Evolutionary conservation across 2,329 filamentous ascomycete genomes (phyloP).

Genomic region (Apiospora rasikravindrae): DNA sequence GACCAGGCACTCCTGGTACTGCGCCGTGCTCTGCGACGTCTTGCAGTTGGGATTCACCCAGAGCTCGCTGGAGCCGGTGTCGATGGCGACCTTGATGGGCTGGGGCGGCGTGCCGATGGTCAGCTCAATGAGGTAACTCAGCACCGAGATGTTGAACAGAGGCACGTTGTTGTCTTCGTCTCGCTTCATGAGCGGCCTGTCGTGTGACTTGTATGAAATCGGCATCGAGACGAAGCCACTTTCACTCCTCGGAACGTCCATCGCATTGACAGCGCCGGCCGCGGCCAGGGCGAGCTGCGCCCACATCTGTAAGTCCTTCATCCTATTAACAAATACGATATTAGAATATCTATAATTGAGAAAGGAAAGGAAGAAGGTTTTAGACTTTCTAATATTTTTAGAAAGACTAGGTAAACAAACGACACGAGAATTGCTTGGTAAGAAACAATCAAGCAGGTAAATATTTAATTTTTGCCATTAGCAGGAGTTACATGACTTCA

Average conservation of each 20-base stretch:
- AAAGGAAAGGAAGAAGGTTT: neutral
- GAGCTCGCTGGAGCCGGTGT: conserved; percentile 65
- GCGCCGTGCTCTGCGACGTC: conserved; percentile 43
- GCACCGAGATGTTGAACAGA: conserved; percentile 15
- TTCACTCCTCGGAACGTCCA: neutral
- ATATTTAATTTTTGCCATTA: neutral
- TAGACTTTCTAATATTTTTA: neutral
- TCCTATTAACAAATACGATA: neutral
- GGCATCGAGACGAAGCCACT: conserved; percentile 13
- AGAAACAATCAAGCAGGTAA: neutral
- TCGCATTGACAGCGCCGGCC: neutral
- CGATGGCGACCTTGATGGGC: conserved; percentile 58
- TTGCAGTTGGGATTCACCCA: conserved; percentile 68
- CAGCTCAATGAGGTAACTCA: conserved; percentile 32
- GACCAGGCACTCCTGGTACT: conserved; percentile 51
- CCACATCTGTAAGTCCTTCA: neutral
- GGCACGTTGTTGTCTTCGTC: conserved; percentile 13
- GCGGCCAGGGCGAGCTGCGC: conserved; percentile 12
- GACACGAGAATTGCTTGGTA: neutral
- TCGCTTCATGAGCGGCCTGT: conserved; percentile 7
- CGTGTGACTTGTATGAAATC: conserved; percentile 1
- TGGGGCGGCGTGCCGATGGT: conserved; percentile 61
- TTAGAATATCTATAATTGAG: neutral
- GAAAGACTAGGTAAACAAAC: neutral
- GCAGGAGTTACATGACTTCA: neutral